Evolutionary conservation across 148 eudicot genomes (phyloP), one percentile per base, ranked within the genome.

Genomic region (Vaccinium myrtillus): DNA sequence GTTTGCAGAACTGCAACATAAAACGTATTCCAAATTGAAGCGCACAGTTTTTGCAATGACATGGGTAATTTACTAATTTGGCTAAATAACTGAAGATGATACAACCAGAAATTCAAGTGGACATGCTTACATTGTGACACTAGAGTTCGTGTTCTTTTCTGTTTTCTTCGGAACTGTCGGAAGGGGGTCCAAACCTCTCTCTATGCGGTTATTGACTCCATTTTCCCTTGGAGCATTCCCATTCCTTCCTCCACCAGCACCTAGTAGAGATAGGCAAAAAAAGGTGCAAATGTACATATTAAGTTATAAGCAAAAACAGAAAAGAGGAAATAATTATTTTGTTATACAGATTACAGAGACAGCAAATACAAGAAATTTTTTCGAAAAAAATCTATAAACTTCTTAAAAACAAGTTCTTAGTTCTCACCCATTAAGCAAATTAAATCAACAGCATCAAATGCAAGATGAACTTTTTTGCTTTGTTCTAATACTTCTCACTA

Each of bases 231-330:
- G 87, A 50, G 76, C 87, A 81, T 83, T 80, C 39, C 46, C 81
- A 84, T 77, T 87, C 89, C 90, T 88, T 88, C 90, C 89, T 71
- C 89, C 87, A 76, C 90, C 90, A 84, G 83, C 88, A 88, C 91
- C 95, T 91, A 82, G 30, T 25, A 88, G 71, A 49, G 78, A 75
- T 32, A 82, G 49, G 48, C 51, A 16, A 61, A 59, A 59, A 63
- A 16, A 67, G 30, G 67, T 10, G 55, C 75, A 43, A 69, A 71
- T 3, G 3, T 9, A 23, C 3, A 61, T 46, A 14, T 36, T 39
- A 8, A 63, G 6, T 43, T 43, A 69, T 69, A 81, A 25, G 46
- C n/a, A 63, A 81, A 27, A 69, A 49, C 53, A 18, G 51, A 43
- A 12, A 46, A 43, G 56, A 13, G 21, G 46, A 4, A 59, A 61